Evolutionary conservation across 441 rosid species (phyloP).

Genomic region (Raphanus hybrid): DNA sequence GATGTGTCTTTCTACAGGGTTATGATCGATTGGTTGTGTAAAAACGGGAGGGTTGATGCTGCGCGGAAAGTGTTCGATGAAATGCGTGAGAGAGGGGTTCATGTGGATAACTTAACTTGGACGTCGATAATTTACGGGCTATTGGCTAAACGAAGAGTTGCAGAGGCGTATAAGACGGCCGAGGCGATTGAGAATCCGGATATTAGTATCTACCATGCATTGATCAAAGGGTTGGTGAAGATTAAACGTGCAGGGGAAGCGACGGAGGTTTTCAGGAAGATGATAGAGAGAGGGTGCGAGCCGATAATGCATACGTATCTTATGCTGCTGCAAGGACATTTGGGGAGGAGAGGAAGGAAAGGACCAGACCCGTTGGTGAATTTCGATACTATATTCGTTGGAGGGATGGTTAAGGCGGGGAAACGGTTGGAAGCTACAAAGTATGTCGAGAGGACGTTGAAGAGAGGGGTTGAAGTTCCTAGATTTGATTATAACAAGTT

Average conservation of each 20-base stretch:
- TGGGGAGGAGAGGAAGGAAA: conserved; percentile 89
- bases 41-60: conserved; percentile 56
- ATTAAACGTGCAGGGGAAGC: conserved; percentile 71
- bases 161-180: conserved; percentile 55
- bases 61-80: conserved; percentile 64
- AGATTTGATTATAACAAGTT: conserved; percentile 85
- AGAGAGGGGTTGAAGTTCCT: conserved; percentile 76
- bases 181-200: conserved; percentile 59
- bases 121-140: conserved; percentile 65
- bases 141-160: conserved; percentile 55
- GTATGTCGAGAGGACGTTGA: conserved; percentile 71
- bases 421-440: conserved; percentile 73
- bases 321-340: conserved; percentile 84
- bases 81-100: conserved; percentile 67
- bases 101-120: conserved; percentile 52
- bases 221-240: conserved; percentile 76
- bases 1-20: conserved; percentile 70
- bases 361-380: conserved; percentile 75
- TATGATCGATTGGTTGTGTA: conserved; percentile 75
- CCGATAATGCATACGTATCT: conserved; percentile 91
- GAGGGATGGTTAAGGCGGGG: conserved; percentile 87
- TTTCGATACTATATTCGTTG: conserved; percentile 83
- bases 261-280: conserved; percentile 75
- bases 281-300: conserved; percentile 81
- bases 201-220: conserved; percentile 64